A percentile compares a stretch with the other conserved stretches of the same genome.
phyloP scores from a whole-genome alignment of 2,329 filamentous ascomycete species.

The Zalaria obscura region DNA sequence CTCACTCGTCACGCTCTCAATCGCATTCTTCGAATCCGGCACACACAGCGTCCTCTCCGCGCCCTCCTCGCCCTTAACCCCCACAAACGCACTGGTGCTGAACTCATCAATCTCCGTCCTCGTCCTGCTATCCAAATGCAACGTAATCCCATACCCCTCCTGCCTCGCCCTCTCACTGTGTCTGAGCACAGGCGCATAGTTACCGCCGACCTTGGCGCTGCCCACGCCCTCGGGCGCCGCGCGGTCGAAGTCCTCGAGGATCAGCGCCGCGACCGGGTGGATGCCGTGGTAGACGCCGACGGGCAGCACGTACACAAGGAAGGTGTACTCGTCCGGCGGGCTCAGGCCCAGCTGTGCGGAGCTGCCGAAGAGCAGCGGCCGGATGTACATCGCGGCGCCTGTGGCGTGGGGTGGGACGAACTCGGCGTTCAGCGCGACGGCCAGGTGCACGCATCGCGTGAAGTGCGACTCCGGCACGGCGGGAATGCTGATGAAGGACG shows the following conservation, averaged over 20 bases:
- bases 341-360: constrained; percentile 74
- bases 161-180: constrained; percentile 70
- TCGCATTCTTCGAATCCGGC: constrained; percentile 78
- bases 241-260: constrained; percentile 87
- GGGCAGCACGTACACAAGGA: constrained; percentile 78
- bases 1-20: constrained; percentile 73
- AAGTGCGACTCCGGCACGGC: constrained; percentile 65
- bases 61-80: constrained; percentile 47
- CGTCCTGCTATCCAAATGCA: constrained; percentile 78
- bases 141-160: constrained; percentile 81
- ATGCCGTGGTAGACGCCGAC: constrained; percentile 90
- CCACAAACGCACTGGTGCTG: constrained; percentile 86
- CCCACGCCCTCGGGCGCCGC: constrained; percentile 85
- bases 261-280: constrained; percentile 71
- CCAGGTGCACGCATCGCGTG: constrained; percentile 59
- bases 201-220: constrained; percentile 86
- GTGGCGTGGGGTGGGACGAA: constrained; percentile 83
- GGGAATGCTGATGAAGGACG: constrained; percentile 71
- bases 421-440: constrained; percentile 76
- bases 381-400: constrained; percentile 83
- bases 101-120: constrained; percentile 89
- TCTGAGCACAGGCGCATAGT: constrained; percentile 83
- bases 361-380: constrained; percentile 76
- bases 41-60: constrained; percentile 54
- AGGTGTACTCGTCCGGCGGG: constrained; percentile 84